phyloP scores from a whole-genome alignment of 805 yeast genomes.

The Saccharomycopsis vini region DNA sequence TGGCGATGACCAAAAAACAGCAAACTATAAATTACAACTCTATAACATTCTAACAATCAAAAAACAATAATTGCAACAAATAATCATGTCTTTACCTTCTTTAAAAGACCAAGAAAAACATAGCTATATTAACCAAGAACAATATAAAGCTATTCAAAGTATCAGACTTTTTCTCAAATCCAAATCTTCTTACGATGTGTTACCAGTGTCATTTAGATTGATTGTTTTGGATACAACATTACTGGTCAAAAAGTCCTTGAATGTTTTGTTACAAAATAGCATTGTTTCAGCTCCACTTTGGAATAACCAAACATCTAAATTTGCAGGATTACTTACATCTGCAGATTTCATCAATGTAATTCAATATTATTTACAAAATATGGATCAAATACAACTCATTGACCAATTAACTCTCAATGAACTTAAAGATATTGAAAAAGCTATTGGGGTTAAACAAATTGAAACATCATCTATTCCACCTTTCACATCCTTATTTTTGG shows the following conservation, averaged over 20 bases:
- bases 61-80: neutral
- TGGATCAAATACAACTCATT: slow-evolving; percentile 80
- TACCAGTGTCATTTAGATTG: slow-evolving; percentile 89
- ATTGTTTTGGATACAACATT: slow-evolving; percentile 90
- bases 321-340: slow-evolving; percentile 90
- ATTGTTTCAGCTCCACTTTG: slow-evolving; percentile 96
- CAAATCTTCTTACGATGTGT: slow-evolving; percentile 91
- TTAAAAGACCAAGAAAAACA: neutral
- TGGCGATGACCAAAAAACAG: too few relatives aligned
- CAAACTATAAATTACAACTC: too few relatives aligned
- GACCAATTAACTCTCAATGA: slow-evolving; percentile 82
- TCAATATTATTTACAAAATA: slow-evolving; percentile 83
- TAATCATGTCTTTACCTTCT: neutral
- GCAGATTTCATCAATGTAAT: slow-evolving; percentile 91
- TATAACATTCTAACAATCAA: neutral
- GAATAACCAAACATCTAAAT: slow-evolving; percentile 81
- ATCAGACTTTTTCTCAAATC: slow-evolving; percentile 78
- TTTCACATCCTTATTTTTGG: slow-evolving; percentile 78
- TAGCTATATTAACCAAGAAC: slow-evolving; percentile 44
- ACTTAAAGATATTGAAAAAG: slow-evolving; percentile 74
- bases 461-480: slow-evolving; percentile 90
- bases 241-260: slow-evolving; percentile 81
- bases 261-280: slow-evolving; percentile 82
- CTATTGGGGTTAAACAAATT: slow-evolving; percentile 76
- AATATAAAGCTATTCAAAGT: slow-evolving; percentile 67